These are phyloP conservation scores for Boeremia exigua DNA, from an alignment of 2,329 filamentous ascomycete genomes.

Conservation along the genomic window DNA sequence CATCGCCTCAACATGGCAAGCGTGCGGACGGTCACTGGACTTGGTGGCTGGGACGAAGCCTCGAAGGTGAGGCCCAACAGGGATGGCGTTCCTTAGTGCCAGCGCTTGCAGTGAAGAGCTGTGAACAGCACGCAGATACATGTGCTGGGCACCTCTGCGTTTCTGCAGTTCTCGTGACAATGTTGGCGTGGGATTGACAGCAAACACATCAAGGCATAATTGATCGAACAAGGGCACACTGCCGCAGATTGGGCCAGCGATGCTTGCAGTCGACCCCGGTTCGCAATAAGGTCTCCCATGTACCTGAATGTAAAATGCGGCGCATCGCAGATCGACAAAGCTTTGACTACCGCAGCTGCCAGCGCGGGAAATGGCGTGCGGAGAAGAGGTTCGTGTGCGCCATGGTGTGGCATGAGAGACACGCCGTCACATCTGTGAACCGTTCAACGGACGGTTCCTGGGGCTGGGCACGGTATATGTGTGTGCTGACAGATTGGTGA, in stretches of 20 bases:
- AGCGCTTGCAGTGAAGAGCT: conserved; percentile 38
- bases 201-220: conserved; percentile 18
- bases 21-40: conserved; percentile 20
- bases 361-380: conserved; percentile 28
- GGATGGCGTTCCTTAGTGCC: conserved; percentile 35
- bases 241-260: conserved; percentile 13
- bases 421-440: conserved; percentile 23
- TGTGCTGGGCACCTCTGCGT: conserved; percentile 18
- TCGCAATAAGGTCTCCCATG: conserved; percentile 2
- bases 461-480: conserved; percentile 21
- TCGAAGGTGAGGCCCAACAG: conserved; percentile 31
- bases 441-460: conserved; percentile 27
- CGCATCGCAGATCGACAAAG: conserved; percentile 35
- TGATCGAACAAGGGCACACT: conserved; percentile 14
- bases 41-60: conserved; percentile 29
- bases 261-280: conserved; percentile 19
- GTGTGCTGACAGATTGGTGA: conserved; percentile 23
- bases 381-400: conserved; percentile 21
- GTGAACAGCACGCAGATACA: conserved; percentile 26
- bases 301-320: conserved; percentile 13
- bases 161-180: conserved; percentile 20
- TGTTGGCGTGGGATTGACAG: conserved; percentile 19
- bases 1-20: conserved; percentile 11
- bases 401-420: conserved; percentile 24
- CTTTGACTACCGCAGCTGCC: conserved; percentile 36